phyloP scores from a whole-genome alignment of 139 green algal species.

The Eudorina sp. region DNA sequence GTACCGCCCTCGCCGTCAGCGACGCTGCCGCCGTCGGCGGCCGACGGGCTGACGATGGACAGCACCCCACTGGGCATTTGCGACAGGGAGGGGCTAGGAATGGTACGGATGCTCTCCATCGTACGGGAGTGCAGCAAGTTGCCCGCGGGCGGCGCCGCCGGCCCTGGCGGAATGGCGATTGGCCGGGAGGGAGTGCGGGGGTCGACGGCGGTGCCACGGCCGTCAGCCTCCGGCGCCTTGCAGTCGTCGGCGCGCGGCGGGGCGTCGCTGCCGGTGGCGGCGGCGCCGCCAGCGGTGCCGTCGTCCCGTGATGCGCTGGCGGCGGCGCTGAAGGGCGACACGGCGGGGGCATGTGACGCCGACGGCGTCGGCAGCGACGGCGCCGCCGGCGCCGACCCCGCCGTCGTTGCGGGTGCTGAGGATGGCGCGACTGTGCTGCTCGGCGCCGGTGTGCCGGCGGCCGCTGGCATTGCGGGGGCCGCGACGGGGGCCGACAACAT shows the following conservation, averaged over 20 bases:
- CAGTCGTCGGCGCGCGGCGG: no score
- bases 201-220: not conserved
- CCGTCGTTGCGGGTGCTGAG: not conserved
- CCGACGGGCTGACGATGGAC: constrained; percentile 10
- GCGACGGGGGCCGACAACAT: not conserved
- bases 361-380: not conserved
- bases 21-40: not conserved
- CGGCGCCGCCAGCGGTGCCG: not conserved
- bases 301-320: not conserved
- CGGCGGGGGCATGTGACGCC: not conserved
- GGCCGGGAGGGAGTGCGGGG: not conserved
- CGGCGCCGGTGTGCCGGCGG: not conserved
- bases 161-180: not conserved
- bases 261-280: not conserved
- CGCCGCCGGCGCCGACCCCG: no score
- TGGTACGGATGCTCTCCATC: constrained; percentile 8
- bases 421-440: not conserved
- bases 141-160: not conserved
- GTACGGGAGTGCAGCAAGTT: not conserved
- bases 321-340: constrained; percentile 12
- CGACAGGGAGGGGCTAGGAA: constrained; percentile 22
- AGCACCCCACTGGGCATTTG: constrained; percentile 6
- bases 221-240: not conserved
- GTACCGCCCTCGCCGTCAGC: not conserved
- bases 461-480: not conserved